These are phyloP conservation scores for Thelonectria rubi DNA, from an alignment of 2,329 filamentous ascomycete species.

Conservation along the genomic window DNA sequence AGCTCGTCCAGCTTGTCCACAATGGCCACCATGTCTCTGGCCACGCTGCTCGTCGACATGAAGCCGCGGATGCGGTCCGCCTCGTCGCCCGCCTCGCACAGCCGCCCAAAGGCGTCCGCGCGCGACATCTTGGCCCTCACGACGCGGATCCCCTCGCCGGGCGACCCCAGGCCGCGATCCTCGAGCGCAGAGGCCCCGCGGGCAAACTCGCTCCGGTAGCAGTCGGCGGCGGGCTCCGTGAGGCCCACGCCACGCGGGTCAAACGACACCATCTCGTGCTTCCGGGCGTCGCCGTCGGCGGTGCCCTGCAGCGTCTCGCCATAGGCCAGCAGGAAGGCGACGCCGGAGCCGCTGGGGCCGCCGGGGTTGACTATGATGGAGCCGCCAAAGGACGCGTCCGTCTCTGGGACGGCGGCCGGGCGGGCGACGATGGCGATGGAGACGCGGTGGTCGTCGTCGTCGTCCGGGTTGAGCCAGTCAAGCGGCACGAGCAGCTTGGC, in stretches of 20 bases:
- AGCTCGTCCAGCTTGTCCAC: slow-evolving; percentile 53
- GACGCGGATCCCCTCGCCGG: slow-evolving; percentile 29
- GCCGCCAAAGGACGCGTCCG: slow-evolving; percentile 53
- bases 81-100: slow-evolving; percentile 40
- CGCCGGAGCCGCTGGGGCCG: slow-evolving; percentile 55
- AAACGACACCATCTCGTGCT: slow-evolving; percentile 55
- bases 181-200: slow-evolving; percentile 45
- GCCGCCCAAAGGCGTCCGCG: slow-evolving; percentile 38
- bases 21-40: slow-evolving; percentile 56
- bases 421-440: slow-evolving; percentile 54
- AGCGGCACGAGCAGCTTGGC: slow-evolving; percentile 55
- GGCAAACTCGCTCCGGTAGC: slow-evolving; percentile 47
- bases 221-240: slow-evolving; percentile 51
- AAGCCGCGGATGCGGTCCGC: slow-evolving; percentile 46
- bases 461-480: slow-evolving; percentile 49
- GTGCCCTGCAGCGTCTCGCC: slow-evolving; percentile 45
- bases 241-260: slow-evolving; percentile 55
- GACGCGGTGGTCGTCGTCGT: slow-evolving; percentile 44
- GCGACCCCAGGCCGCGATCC: slow-evolving; percentile 43
- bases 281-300: slow-evolving; percentile 42
- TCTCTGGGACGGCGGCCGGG: slow-evolving; percentile 50
- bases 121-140: slow-evolving; percentile 39
- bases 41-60: slow-evolving; percentile 51
- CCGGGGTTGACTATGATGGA: slow-evolving; percentile 57
- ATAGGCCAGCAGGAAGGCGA: slow-evolving; percentile 38